Evolutionary conservation across 2,329 filamentous ascomycete genomes (phyloP).

Genomic region (Curvularia lunata): DNA sequence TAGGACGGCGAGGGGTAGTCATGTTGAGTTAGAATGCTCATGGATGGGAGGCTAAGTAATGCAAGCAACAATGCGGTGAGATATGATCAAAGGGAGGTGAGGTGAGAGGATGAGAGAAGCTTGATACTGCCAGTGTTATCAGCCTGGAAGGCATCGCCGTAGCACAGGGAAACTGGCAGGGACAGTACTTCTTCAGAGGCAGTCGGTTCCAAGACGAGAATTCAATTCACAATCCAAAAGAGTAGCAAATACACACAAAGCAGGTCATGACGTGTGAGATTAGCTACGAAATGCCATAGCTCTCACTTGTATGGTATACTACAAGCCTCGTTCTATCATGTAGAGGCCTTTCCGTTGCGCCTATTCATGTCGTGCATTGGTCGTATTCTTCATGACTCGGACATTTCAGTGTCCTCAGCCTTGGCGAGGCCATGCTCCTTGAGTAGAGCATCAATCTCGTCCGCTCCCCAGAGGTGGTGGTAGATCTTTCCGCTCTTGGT

Average conservation of each 20-base stretch:
- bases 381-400: slow-evolving; percentile 40
- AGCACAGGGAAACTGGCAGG: slow-evolving; percentile 3
- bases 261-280: slow-evolving; percentile 35
- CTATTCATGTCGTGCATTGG: slow-evolving; percentile 25
- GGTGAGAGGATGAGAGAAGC: neutral
- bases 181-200: neutral
- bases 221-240: neutral
- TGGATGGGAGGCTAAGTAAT: slow-evolving; percentile 24
- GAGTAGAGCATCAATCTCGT: slow-evolving; percentile 92
- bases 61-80: slow-evolving; percentile 19
- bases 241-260: neutral
- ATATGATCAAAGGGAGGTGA: slow-evolving; percentile 5
- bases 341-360: slow-evolving; percentile 32
- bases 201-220: neutral
- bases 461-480: slow-evolving; percentile 94
- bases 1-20: slow-evolving; percentile 30
- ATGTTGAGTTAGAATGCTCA: slow-evolving; percentile 32
- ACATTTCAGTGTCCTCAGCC: slow-evolving; percentile 47
- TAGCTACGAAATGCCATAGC: slow-evolving; percentile 32
- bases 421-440: slow-evolving; percentile 97
- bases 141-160: neutral
- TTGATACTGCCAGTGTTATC: neutral
- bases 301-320: slow-evolving; percentile 44
- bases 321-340: slow-evolving; percentile 40
- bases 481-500: slow-evolving; percentile 96